Conservation (phyloP, 2,329 filamentous ascomycete genomes). For the Epichloe aotearoae region DNA sequence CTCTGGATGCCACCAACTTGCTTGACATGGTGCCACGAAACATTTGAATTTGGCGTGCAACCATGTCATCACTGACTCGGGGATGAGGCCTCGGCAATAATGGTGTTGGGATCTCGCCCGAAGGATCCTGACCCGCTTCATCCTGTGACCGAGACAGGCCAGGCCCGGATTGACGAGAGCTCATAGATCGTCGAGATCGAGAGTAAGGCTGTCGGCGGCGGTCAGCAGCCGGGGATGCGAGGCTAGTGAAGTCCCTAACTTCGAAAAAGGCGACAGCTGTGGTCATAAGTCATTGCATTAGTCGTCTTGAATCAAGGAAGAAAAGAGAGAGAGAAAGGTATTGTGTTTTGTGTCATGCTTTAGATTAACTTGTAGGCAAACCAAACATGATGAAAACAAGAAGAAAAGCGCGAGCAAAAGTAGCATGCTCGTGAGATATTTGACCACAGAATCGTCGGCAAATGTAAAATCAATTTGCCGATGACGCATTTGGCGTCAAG, state of each 20-base stretch:
- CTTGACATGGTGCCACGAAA: constrained; percentile 29
- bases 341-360: too few relatives aligned
- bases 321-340: too few relatives aligned
- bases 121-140: constrained; percentile 5
- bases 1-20: constrained; percentile 34
- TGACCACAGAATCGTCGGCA: too few relatives aligned
- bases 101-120: not conserved
- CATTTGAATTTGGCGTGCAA: constrained; percentile 29
- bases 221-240: constrained; percentile 11
- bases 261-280: not conserved
- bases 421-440: too few relatives aligned
- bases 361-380: too few relatives aligned
- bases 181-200: constrained; percentile 15
- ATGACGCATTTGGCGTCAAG: not conserved
- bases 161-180: constrained; percentile 11
- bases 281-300: not conserved
- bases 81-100: not conserved
- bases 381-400: too few relatives aligned
- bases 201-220: constrained; percentile 14
- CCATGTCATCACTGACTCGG: constrained; percentile 17
- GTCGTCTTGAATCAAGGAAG: not conserved
- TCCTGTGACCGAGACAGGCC: constrained; percentile 13
- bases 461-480: not conserved
- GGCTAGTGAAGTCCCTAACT: not conserved
- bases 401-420: too few relatives aligned